Conservation (phyloP, 805 yeast species). For the Priceomyces haplophilus region DNA sequence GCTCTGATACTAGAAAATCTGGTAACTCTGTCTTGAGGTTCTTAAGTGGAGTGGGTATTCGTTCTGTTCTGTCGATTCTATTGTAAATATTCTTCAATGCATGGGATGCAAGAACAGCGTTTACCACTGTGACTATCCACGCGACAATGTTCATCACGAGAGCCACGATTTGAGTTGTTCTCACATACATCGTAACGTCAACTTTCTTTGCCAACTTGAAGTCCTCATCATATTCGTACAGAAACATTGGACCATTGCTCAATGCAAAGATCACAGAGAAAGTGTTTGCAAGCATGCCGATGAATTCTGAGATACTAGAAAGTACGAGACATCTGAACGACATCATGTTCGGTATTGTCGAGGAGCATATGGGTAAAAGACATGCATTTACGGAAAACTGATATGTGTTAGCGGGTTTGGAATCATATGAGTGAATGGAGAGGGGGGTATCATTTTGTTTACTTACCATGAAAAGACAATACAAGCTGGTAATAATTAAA, state of each 20-base stretch:
- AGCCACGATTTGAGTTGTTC: constrained; percentile 17
- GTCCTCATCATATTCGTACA: constrained; percentile 20
- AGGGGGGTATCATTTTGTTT: constrained; percentile 1
- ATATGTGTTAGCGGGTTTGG: not conserved
- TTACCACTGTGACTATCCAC: constrained; percentile 9
- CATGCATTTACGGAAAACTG: constrained; percentile 18
- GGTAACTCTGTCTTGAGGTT: constrained; percentile 7
- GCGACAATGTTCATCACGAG: constrained; percentile 16
- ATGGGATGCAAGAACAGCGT: constrained; percentile 10
- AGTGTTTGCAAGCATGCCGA: constrained; percentile 18
- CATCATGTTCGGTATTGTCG: constrained; percentile 15
- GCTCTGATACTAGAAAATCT: constrained; percentile 1
- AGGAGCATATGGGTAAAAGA: constrained; percentile 21
- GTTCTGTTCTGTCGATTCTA: constrained; percentile 15
- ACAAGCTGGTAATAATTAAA: constrained; percentile 19
- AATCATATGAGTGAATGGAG: not conserved
- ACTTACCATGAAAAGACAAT: constrained; percentile 21
- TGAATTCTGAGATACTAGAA: constrained; percentile 17
- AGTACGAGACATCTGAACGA: constrained; percentile 16
- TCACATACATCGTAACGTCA: constrained; percentile 30
- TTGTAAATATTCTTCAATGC: constrained; percentile 21
- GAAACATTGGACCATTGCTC: constrained; percentile 22
- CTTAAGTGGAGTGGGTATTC: not conserved
- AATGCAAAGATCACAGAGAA: constrained; percentile 18
- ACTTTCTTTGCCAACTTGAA: constrained; percentile 13